Base-by-base conservation (phyloP, 148 eudicot species). In the Oxyria digyna region DNA sequence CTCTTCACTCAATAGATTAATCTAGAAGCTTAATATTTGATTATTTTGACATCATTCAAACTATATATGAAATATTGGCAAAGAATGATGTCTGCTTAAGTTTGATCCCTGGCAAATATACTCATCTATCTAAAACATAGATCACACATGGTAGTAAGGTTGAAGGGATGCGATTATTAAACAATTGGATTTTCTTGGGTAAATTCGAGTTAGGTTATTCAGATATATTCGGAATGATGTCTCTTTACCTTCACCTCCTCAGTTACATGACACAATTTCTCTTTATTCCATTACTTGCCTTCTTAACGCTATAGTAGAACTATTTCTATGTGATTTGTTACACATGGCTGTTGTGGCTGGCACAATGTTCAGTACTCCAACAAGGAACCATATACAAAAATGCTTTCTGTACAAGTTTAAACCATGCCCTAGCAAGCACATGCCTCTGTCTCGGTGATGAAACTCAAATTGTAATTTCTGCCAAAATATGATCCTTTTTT, bases 1-100 rank as follows among this genome's bases (percentile, higher is more conserved):
- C 62, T 69, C 57, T 59, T 15, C 65, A 59, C 65, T 59, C 62
- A 24, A 18, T 55, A 24, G 62, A 55, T 26, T 26, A 31, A 31
- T 8, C 32, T 20, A 59, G 20, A 59, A 59, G 65, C 65, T 59
- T 27, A 59, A 23, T 29, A 29, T 59, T 59, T 14, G 20, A 26
- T 29, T 29, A 67, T 54, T 23, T 14, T 67, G 49, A 23, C 69
- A 40, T 32, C 26, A 38, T 40, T 23, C 12, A 12, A 41, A 15
- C 10, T 67, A 21, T 40, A 21, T 17, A 20, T 67, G 70, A 27
- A 6, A 42, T 27, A 31, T 15, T 46, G 12, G 15, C 5, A 15
- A 26, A 38, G 65, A 59, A 40, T 41, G 54, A 42, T 7, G 52
- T 67, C 38, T 6, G 37, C 20, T 59, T 54, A 23, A 23, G 31